A percentile compares a stretch with the other conserved stretches of the same genome.
Conservation (phyloP, 768 basidiomycete species). For the Collybia sp. region DNA sequence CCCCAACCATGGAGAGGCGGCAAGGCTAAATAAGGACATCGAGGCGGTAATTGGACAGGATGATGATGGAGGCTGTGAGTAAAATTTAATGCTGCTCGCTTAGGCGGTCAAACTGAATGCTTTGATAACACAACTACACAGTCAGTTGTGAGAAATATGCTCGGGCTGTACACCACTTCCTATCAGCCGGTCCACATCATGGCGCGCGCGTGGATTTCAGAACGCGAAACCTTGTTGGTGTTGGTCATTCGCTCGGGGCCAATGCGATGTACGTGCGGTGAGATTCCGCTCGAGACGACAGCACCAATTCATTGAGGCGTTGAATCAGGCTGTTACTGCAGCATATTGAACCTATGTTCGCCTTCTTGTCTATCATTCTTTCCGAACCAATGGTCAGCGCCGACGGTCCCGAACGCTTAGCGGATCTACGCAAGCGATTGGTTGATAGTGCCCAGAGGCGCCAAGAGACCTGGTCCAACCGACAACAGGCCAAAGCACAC, state of each 20-base stretch:
- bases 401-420: slow-evolving; percentile 36
- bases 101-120: slow-evolving; percentile 3
- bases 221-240: slow-evolving; percentile 48
- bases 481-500: slow-evolving; percentile 32
- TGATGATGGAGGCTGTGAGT: too few species aligned
- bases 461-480: slow-evolving; percentile 46
- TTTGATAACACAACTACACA: slow-evolving; percentile 21
- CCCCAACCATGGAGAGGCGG: slow-evolving; percentile 69
- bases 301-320: not conserved
- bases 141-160: slow-evolving; percentile 67
- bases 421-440: slow-evolving; percentile 33
- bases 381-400: slow-evolving; percentile 64
- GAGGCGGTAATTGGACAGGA: too few species aligned
- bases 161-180: slow-evolving; percentile 51
- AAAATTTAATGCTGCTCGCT: too few species aligned
- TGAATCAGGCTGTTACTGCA: slow-evolving; percentile 48
- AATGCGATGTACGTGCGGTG: slow-evolving; percentile 48
- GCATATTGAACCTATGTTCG: slow-evolving; percentile 34
- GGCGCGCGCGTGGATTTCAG: slow-evolving; percentile 42
- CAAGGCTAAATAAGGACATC: slow-evolving; percentile 42
- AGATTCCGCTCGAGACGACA: not conserved
- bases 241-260: slow-evolving; percentile 68
- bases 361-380: slow-evolving; percentile 49
- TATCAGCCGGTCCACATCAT: slow-evolving; percentile 33
- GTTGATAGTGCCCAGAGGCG: slow-evolving; percentile 45